Conservation (phyloP, 805 yeast species). For the Lipomyces chichibuensis region DNA sequence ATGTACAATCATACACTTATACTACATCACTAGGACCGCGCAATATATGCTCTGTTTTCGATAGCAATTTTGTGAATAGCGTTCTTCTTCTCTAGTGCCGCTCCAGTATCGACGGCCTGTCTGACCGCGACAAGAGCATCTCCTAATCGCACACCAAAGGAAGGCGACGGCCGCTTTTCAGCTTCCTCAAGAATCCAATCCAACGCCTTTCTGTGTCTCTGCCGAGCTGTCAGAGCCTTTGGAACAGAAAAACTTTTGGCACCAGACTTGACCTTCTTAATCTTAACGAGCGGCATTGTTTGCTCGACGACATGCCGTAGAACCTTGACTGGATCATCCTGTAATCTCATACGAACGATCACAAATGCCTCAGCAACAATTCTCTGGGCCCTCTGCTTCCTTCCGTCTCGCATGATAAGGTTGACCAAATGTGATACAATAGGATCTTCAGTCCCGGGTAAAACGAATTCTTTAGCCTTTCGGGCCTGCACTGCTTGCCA, state of each 20-base stretch:
- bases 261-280: slow-evolving; percentile 75
- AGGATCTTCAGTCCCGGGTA: slow-evolving; percentile 22
- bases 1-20: not conserved
- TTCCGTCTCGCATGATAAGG: slow-evolving; percentile 90
- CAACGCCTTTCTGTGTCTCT: slow-evolving; percentile 84
- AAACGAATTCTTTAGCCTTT: slow-evolving; percentile 21
- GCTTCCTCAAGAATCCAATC: slow-evolving; percentile 88
- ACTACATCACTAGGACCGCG: not conserved
- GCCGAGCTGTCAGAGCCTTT: slow-evolving; percentile 76
- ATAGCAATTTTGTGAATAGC: slow-evolving; percentile 85
- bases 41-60: slow-evolving; percentile 52
- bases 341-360: slow-evolving; percentile 68
- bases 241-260: slow-evolving; percentile 85
- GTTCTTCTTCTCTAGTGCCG: slow-evolving; percentile 63
- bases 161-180: slow-evolving; percentile 73
- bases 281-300: slow-evolving; percentile 80
- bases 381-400: slow-evolving; percentile 77
- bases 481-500: slow-evolving; percentile 15
- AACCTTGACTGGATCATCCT: slow-evolving; percentile 78
- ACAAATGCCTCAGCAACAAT: slow-evolving; percentile 77
- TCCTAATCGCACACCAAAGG: slow-evolving; percentile 83
- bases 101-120: slow-evolving; percentile 18
- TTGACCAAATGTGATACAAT: slow-evolving; percentile 60
- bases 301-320: slow-evolving; percentile 75
- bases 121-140: slow-evolving; percentile 69